Conservation (phyloP, 108 stramenopile genomes). For the Ochromonas danica region DNA sequence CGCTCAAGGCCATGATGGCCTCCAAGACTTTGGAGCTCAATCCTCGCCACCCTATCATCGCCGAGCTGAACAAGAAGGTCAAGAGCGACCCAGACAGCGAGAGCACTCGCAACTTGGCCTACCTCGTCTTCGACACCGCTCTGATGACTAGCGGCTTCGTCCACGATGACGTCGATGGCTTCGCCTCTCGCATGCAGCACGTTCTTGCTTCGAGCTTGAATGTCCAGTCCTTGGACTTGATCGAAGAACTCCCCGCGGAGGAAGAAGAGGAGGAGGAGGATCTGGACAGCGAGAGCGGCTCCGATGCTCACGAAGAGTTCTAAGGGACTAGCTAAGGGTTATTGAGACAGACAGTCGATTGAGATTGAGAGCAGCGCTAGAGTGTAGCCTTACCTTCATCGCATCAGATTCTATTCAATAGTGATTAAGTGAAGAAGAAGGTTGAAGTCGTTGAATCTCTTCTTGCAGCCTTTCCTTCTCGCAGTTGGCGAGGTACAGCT, state of each 20-base stretch:
- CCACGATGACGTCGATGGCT: slow-evolving; percentile 76
- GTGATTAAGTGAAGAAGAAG: too few relatives aligned
- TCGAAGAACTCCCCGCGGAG: slow-evolving; percentile 84
- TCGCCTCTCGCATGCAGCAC: slow-evolving; percentile 76
- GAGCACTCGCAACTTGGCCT: slow-evolving; percentile 71
- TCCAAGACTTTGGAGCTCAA: slow-evolving; percentile 94
- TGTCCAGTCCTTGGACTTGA: slow-evolving; percentile 73
- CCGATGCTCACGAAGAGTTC: background rate
- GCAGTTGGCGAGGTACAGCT: too few relatives aligned
- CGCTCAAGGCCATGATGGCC: slow-evolving; percentile 59
- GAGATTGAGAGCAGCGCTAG: too few relatives aligned
- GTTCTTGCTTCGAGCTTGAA: slow-evolving; percentile 71
- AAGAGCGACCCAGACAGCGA: slow-evolving; percentile 61
- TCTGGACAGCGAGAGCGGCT: slow-evolving; percentile 58
- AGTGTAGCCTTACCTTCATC: too few relatives aligned
- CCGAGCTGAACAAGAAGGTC: slow-evolving; percentile 74
- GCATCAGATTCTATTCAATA: too few relatives aligned
- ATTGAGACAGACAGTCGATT: too few relatives aligned
- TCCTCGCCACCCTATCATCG: slow-evolving; percentile 95
- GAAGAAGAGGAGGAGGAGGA: slow-evolving; percentile 83
- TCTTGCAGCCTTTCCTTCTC: too few relatives aligned
- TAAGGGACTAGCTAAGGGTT: too few relatives aligned
- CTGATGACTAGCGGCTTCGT: slow-evolving; percentile 88
- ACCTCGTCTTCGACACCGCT: slow-evolving; percentile 94
- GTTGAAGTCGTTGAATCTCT: too few relatives aligned